Evolutionary conservation across 768 basidiomycete species (phyloP).

Genomic region (Termitomyces sp.): DNA sequence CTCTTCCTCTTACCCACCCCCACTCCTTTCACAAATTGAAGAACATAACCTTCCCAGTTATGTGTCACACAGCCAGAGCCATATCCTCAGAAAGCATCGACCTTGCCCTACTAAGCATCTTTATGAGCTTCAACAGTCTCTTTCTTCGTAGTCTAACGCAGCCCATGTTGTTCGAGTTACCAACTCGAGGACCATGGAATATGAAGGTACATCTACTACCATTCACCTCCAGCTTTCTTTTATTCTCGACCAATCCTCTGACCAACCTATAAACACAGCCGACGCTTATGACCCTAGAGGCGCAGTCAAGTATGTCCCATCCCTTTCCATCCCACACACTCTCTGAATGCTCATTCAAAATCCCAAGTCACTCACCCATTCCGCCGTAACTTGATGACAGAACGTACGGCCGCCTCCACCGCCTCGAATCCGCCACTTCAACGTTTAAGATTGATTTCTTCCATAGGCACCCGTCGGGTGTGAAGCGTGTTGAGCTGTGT

Average conservation of each 20-base stretch:
- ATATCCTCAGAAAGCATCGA: slow-evolving; percentile 45
- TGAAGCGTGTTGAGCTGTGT: too few relatives aligned
- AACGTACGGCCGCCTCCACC: slow-evolving; percentile 67
- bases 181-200: slow-evolving; percentile 78
- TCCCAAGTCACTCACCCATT: background rate
- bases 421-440: slow-evolving; percentile 44
- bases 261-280: slow-evolving; percentile 40
- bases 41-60: slow-evolving; percentile 23
- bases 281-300: slow-evolving; percentile 85
- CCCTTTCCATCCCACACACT: background rate
- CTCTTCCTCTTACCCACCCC: too few relatives aligned
- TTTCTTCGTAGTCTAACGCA: slow-evolving; percentile 36
- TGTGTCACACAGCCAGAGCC: slow-evolving; percentile 48
- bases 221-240: too few relatives aligned
- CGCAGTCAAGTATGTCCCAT: slow-evolving; percentile 57
- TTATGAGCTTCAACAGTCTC: slow-evolving; percentile 53
- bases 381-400: slow-evolving; percentile 35
- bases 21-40: too few relatives aligned
- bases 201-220: slow-evolving; percentile 58
- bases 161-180: slow-evolving; percentile 60
- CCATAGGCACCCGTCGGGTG: slow-evolving; percentile 82
- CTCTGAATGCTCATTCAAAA: background rate
- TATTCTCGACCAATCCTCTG: background rate
- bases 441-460: slow-evolving; percentile 51
- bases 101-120: slow-evolving; percentile 33